These are phyloP conservation scores for Coccomyxa subellipsoidea DNA, from an alignment of 163 green algal genomes.

Conservation along the genomic window DNA sequence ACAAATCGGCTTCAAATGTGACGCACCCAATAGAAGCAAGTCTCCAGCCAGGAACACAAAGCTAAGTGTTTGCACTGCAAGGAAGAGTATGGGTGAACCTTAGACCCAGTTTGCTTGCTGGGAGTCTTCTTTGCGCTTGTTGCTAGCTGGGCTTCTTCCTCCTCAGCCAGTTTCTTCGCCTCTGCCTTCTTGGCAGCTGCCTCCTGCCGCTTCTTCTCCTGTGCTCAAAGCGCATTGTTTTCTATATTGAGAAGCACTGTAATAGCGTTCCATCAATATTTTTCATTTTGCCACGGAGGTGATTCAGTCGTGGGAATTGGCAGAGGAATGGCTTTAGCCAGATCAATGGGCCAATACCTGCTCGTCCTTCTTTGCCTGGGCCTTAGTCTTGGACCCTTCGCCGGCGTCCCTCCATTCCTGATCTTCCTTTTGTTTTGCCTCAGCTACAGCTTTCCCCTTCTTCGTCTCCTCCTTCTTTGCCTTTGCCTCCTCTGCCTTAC, in stretches of 20 bases:
- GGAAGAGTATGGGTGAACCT: constrained; percentile 4
- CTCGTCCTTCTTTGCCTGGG: constrained; percentile 34
- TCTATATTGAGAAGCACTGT: neutral
- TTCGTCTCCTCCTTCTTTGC: constrained; percentile 31
- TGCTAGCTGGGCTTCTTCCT: constrained; percentile 49
- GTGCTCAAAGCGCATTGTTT: neutral
- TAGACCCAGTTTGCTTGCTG: constrained; percentile 15
- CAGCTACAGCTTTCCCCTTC: constrained; percentile 6
- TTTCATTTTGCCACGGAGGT: neutral
- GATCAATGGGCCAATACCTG: constrained; percentile 1
- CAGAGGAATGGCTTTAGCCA: neutral
- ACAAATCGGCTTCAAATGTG: neutral
- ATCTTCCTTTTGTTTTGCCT: constrained; percentile 26
- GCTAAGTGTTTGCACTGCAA: neutral
- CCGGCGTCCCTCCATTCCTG: constrained; percentile 33
- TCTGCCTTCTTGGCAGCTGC: constrained; percentile 50
- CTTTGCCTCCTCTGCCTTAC: constrained; percentile 22
- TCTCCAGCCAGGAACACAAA: neutral
- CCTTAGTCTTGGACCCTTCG: constrained; percentile 40
- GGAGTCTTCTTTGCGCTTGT: constrained; percentile 21
- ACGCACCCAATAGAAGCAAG: neutral
- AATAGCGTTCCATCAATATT: neutral
- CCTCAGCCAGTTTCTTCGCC: constrained; percentile 40
- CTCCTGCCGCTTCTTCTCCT: constrained; percentile 41
- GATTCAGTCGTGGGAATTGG: neutral